These are phyloP conservation scores for Massarina eburnea DNA, from an alignment of 2,329 filamentous ascomycete species.

Conservation along the genomic window DNA sequence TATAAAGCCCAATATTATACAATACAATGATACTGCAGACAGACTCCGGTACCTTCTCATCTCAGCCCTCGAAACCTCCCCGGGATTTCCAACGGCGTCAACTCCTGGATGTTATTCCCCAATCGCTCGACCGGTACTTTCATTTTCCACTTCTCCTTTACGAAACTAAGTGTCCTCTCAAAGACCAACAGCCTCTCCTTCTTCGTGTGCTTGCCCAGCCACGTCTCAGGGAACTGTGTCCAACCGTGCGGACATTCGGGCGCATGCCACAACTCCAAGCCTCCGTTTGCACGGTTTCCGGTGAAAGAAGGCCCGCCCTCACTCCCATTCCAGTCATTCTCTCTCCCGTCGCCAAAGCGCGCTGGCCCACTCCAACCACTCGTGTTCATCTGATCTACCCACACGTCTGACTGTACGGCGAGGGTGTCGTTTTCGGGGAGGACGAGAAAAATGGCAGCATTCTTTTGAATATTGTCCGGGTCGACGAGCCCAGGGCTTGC, in stretches of 20 bases:
- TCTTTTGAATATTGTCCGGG: slow-evolving; percentile 37
- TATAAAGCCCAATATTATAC: no score
- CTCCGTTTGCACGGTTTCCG: slow-evolving; percentile 26
- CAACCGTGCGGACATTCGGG: slow-evolving; percentile 43
- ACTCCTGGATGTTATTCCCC: slow-evolving; percentile 18
- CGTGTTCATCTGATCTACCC: slow-evolving; percentile 44
- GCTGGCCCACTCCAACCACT: slow-evolving; percentile 36
- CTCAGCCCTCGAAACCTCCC: not conserved
- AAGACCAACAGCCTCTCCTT: slow-evolving; percentile 41
- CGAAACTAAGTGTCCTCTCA: slow-evolving; percentile 38
- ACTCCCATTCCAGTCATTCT: slow-evolving; percentile 34
- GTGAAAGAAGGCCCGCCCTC: slow-evolving; percentile 13
- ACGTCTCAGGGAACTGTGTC: slow-evolving; percentile 47
- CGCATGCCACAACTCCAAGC: slow-evolving; percentile 44
- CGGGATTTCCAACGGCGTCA: slow-evolving; percentile 24
- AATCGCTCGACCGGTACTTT: slow-evolving; percentile 16
- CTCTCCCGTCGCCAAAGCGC: slow-evolving; percentile 37
- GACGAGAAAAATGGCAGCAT: slow-evolving; percentile 46
- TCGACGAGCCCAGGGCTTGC: slow-evolving; percentile 45
- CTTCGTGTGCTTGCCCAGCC: slow-evolving; percentile 42
- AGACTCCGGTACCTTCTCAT: no score
- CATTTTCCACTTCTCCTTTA: slow-evolving; percentile 40
- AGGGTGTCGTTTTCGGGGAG: slow-evolving; percentile 45
- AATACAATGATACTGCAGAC: no score
- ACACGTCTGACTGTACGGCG: slow-evolving; percentile 46